A percentile compares a stretch with the other conserved stretches of the same genome.
Evolutionary conservation across 2,329 filamentous ascomycete species (phyloP).

Genomic region (Aspergillus fructus): DNA sequence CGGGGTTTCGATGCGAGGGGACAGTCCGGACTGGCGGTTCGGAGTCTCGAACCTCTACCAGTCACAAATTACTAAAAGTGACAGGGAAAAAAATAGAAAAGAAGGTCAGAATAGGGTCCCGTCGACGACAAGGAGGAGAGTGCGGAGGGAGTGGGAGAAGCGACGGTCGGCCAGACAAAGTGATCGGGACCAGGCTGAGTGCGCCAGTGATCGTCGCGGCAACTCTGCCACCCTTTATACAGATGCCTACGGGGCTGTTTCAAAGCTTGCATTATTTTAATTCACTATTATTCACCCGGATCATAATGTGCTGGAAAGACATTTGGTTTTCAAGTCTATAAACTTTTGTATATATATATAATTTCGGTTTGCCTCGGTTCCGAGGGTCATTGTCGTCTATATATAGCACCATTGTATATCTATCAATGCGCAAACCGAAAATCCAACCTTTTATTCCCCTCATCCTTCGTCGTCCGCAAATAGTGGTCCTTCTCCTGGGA

Average conservation of each 20-base stretch:
- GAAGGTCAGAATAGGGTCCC: background rate
- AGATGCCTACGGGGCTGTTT: too few species aligned
- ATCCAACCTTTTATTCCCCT: constrained; percentile 56
- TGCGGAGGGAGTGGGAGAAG: background rate
- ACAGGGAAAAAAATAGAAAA: background rate
- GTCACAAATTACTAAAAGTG: background rate
- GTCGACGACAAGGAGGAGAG: background rate
- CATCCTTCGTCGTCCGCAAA: constrained; percentile 49
- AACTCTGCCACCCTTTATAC: too few species aligned
- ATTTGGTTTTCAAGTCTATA: too few species aligned
- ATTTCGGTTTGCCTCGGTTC: background rate
- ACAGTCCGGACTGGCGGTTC: background rate
- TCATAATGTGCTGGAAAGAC: too few species aligned
- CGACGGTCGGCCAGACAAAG: background rate
- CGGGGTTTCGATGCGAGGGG: constrained; percentile 4
- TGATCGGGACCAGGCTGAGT: too few species aligned
- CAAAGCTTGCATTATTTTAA: too few species aligned
- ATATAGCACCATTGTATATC: too few species aligned
- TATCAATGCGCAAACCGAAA: background rate
- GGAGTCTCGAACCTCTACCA: background rate
- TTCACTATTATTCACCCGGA: too few species aligned
- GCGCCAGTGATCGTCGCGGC: too few species aligned
- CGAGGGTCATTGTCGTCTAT: too few species aligned
- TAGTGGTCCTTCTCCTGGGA: constrained; percentile 50
- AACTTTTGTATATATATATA: background rate